Conservation (phyloP, 2,329 filamentous ascomycete species). For the Acrocalymma vagum region DNA sequence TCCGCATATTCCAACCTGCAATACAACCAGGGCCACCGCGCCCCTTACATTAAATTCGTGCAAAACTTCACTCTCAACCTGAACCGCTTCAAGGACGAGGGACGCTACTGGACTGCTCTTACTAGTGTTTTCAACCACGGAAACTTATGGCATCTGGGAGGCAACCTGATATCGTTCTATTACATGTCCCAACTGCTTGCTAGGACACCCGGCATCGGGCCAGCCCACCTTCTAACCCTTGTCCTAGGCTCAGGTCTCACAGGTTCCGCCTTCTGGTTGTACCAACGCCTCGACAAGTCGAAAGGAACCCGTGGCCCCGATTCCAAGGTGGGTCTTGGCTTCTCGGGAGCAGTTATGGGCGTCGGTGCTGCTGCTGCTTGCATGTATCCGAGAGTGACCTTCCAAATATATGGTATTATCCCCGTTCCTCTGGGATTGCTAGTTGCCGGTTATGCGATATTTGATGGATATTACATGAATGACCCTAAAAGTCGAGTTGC, state of each 20-base stretch:
- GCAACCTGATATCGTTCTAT: conserved; percentile 53
- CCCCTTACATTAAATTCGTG: conserved; percentile 21
- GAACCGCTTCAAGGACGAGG: conserved; percentile 31
- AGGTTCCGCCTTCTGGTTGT: conserved; percentile 28
- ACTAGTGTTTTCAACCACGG: conserved; percentile 52
- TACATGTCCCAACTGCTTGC: conserved; percentile 47
- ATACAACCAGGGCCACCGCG: conserved; percentile 24
- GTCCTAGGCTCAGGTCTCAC: conserved; percentile 40
- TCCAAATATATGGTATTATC: conserved; percentile 49
- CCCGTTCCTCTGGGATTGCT: conserved; percentile 51
- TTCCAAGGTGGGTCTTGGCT: conserved; percentile 28
- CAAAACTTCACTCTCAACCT: conserved; percentile 45
- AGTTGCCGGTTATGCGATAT: conserved; percentile 43
- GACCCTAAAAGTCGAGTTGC: conserved; percentile 33
- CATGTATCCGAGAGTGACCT: conserved; percentile 42
- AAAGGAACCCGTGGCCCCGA: conserved; percentile 10
- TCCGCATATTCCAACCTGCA: conserved; percentile 43
- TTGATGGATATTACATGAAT: conserved; percentile 51
- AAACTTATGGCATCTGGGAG: conserved; percentile 43
- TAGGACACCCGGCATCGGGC: conserved; percentile 37
- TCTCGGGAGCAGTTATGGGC: conserved; percentile 54
- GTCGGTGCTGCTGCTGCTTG: conserved; percentile 49
- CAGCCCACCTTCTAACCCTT: conserved; percentile 30
- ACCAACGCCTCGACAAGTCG: conserved; percentile 12
- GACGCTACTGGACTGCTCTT: conserved; percentile 48